phyloP scores from a whole-genome alignment of 805 yeast genomes.

The Saturnispora sanitii region DNA sequence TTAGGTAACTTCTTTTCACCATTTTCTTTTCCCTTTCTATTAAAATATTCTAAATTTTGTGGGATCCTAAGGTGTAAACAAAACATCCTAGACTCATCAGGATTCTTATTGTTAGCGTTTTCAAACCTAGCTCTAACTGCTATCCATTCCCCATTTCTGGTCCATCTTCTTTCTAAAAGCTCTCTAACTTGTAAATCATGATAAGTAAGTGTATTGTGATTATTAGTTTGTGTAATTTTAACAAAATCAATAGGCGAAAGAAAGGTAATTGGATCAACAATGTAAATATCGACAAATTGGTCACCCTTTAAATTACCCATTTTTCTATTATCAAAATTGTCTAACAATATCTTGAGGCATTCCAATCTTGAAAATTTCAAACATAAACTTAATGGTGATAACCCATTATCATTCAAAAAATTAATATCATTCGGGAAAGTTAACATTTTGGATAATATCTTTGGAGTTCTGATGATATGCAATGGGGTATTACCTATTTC shows the following conservation, averaged over 20 bases:
- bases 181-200: slow-evolving; percentile 24
- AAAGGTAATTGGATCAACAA: slow-evolving; percentile 22
- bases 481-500: slow-evolving; percentile 63
- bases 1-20: no score
- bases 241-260: slow-evolving; percentile 39
- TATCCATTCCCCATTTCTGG: slow-evolving; percentile 12
- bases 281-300: slow-evolving; percentile 36
- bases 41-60: no score
- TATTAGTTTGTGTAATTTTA: no score
- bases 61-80: slow-evolving; percentile 17
- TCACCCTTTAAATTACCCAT: no score
- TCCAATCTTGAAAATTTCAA: slow-evolving; percentile 58
- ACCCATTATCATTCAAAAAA: slow-evolving; percentile 42
- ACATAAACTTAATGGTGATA: slow-evolving; percentile 65
- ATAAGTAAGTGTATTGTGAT: slow-evolving; percentile 14
- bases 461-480: slow-evolving; percentile 49
- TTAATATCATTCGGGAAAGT: slow-evolving; percentile 36
- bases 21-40: no score
- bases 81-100: no score
- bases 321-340: no score
- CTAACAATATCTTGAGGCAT: slow-evolving; percentile 43
- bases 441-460: slow-evolving; percentile 31
- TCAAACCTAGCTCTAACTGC: slow-evolving; percentile 26
- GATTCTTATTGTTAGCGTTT: no score
- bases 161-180: slow-evolving; percentile 23